These are phyloP conservation scores for Mrakia hoshinonis DNA, from an alignment of 768 basidiomycete genomes.

Conservation along the genomic window DNA sequence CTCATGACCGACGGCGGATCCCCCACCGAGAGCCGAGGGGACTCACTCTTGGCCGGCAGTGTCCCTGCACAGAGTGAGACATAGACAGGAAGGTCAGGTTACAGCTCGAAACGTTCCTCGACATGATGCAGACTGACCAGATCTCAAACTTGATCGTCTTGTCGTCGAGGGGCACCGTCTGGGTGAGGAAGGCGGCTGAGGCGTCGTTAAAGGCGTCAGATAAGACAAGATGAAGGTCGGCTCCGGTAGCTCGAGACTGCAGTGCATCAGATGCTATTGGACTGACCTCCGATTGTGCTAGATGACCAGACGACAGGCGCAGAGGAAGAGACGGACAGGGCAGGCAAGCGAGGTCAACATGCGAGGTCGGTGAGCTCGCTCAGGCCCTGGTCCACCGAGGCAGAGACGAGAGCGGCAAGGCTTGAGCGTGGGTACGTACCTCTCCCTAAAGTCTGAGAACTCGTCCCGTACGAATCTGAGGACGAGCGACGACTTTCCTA, in stretches of 20 bases:
- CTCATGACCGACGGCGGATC: neutral
- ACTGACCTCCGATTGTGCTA: constrained; percentile 25
- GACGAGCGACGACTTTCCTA: constrained; percentile 87
- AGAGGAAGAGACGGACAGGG: constrained; percentile 27
- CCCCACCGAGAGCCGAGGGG: neutral
- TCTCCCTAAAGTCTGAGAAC: constrained; percentile 40
- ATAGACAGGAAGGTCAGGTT: neutral
- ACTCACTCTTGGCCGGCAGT: constrained; percentile 74
- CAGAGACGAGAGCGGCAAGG: constrained; percentile 1
- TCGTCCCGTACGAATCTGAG: constrained; percentile 75
- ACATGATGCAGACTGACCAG: neutral
- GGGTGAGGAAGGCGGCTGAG: constrained; percentile 92
- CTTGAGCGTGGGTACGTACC: constrained; percentile 30
- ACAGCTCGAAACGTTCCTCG: neutral
- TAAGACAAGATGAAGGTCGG: neutral
- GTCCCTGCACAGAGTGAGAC: constrained; percentile 57
- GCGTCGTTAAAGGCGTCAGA: neutral
- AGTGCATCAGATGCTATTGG: neutral
- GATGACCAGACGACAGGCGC: neutral
- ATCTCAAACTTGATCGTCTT: constrained; percentile 75
- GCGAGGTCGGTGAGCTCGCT: neutral
- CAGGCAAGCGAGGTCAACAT: neutral
- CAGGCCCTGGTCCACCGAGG: no score
- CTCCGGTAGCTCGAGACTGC: neutral
- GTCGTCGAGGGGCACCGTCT: constrained; percentile 83